Evolutionary conservation across 164 flowering plant genomes (phyloP), one percentile per base, ranked within the genome.

Genomic region (Protea cynaroides): DNA sequence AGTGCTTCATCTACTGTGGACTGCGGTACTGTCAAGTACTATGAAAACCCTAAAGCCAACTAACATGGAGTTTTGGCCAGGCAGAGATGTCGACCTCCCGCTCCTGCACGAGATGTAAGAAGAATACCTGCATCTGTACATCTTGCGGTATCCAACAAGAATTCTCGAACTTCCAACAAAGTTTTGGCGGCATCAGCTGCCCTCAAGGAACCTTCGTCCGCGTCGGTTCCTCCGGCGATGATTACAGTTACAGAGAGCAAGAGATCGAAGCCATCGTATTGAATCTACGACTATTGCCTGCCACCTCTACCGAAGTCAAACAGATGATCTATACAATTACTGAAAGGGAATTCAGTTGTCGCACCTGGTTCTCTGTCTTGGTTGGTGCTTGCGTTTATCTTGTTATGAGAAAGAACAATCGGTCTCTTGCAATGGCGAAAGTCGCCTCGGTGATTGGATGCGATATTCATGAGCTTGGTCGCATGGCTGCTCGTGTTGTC

Each of bases 311-410:
- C 10, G 83, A 87, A 10, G 79, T 90, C 4, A 84, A 47, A 36
- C 17, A 10, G 11, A 77, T 87, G 89, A 59, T 87, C n/a, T 69
- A 69, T 14, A 58, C 62, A 11, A 74, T n/a, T n/a, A n/a, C n/a
- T n/a, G n/a, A n/a, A n/a, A n/a, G n/a, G n/a, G n/a, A n/a, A n/a
- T n/a, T n/a, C n/a, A n/a, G n/a, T n/a, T n/a, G n/a, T n/a, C n/a
- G n/a, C n/a, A n/a, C n/a, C n/a, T n/a, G n/a, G n/a, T n/a, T n/a
- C n/a, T n/a, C n/a, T n/a, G n/a, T n/a, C n/a, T n/a, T n/a, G n/a
- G n/a, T n/a, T n/a, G n/a, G 88, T 17, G 90, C 98, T 17, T 90
- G 92, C 63, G 69, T 76, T 60, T 87, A 84, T 69, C 80, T 86
- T 23, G 83, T 81, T 1, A 77, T 79, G 82, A 75, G 96, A 51